Evolutionary conservation across 441 rosid species (phyloP), one percentile per base, ranked within the genome.

Genomic region (Adansonia rubrostipa): DNA sequence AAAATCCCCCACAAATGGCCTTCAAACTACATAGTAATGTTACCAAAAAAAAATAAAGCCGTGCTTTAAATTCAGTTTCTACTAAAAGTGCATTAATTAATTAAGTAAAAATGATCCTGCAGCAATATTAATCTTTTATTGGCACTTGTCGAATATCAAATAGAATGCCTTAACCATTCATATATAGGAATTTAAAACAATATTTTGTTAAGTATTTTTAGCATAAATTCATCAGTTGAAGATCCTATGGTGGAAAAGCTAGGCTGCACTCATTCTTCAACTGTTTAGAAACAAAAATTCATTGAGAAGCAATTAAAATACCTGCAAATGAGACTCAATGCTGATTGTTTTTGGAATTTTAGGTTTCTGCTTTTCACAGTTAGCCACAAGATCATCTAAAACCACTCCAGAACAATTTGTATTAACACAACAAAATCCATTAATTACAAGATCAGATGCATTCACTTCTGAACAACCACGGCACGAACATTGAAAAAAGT

Each of bases 401-500:
- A 93, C 91, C 58, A 95, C 85, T 54, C 99, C 97, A 45, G 86
- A 50, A 81, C 97, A 95, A 56, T 83, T 83, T 33, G 61, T 82
- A 79, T 84, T 71, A 77, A 82, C 82, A 84, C 99, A 93, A 51
- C 78, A 86, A 77, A 89, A 92, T 76, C 93, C 93, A 87, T 84
- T 89, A 68, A 91, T 76, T 82, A 88, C 88, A 79, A 95, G 92
- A 84, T 95, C 97, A 48, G 93, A 83, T 56, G 87, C 64, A 85
- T 90, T 91, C 74, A 90, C 42, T 76, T 79, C 84, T 44, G 93
- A 88, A 86, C 96, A 95, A 75, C 97, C 89, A 80, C 75, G 74
- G 79, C 99, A 95, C 48, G 28, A 87, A 77, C 98, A 95, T 80
- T 24, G 82, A 83, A 95, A 95, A 71, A 85, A 90, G 82, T 95